Evolutionary conservation across 2,329 filamentous ascomycete species (phyloP), one percentile per base, ranked within the genome.

Genomic region (Aspergillus ruber): DNA sequence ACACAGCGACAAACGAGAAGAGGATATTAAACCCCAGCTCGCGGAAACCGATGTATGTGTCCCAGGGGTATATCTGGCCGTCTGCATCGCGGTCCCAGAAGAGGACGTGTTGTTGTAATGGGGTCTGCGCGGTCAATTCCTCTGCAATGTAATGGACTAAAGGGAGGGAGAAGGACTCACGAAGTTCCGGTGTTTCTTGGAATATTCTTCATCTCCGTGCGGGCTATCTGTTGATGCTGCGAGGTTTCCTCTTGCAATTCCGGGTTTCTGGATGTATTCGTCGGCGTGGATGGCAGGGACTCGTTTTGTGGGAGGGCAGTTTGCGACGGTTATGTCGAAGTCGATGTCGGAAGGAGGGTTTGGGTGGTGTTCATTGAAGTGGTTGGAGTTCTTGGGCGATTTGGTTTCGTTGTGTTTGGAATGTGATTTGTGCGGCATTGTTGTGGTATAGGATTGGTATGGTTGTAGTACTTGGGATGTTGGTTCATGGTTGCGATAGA

Each of bases 81-180:
- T 74, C 71, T 4, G 50, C 45, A 51, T 74, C 69, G 39, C 58
- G 59, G 49, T 74, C 71, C 61, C 68, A 74, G 59, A 73, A 74
- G 4, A 65, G 56, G 33, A 68, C 50, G 43, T 74, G 72, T 38
- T 68, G 67, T 44, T 74, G 71, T 0, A 74, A 54, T 4, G 66
- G 62, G 3, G 64, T 66, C 53, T 56, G 20, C 20, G 20, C 4
- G 20, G 20, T 20, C 20, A 41, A 23, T 13, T 23, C 10, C 10
- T 29, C 3, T 29, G 1, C 7, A n/a, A 9, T 29, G 2, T 7
- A 12, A 2, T 29, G 7, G 9, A 10, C 3, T 9, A 29, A 4
- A 3, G 17, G 6, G 38, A 12, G 4, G 2, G 10, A 41, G 9
- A 6, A 13, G 12, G 2, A 9, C n/a, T 20, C 23, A 42, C 40